Base-by-base conservation (phyloP, 169 alveolate species). In the Cryptosporidium xiaoi region DNA sequence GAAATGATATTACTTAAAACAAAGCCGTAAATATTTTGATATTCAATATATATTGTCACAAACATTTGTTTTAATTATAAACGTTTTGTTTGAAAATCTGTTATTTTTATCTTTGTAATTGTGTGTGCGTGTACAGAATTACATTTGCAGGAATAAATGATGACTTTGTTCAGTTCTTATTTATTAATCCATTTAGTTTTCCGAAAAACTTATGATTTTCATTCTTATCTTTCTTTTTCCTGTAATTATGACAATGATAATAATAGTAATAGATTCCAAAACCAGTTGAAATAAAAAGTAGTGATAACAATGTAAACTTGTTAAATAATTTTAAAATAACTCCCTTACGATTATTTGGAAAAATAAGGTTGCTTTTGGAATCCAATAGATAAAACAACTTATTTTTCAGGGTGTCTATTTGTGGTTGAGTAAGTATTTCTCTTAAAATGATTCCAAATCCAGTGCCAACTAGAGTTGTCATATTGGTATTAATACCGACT, bases 181-280 rank as follows among this genome's bases (percentile, higher is more conserved):
- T 40, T 40, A 40, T 40, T 40, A 40, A 68, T 31, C 58, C 56
- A 69, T 69, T 34, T 7, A 51, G 15, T 31, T 2, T 69, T 33
- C 53, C 5, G 5, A n/a, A 51, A 53, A 29, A 34, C 12, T 33
- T 33, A n/a, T 69, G 29, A 13, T 13, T 53, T 20, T 53, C 64
- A 53, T 53, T 53, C 0, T 53, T 13, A 29, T 55, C 56, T 33
- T 69, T 69, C 56, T 69, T 69, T 24, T 56, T 34, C 29, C 0
- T n/a, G 29, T 53, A n/a, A 53, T 53, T 40, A 40, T 8, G 48
- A 1, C 48, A 8, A 40, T 40, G 48, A 40, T 40, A 40, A 40
- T 40, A 34, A 27, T 53, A 77, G 87, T 55, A 71, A 36, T 77
- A 77, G 34, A 58, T 40, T 0, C 71, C 69, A 29, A 77, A 20